A percentile compares a stretch with the other conserved stretches of the same genome.
phyloP scores from a whole-genome alignment of 1,139 yeast species.

The Pichia sorboxylosa region DNA sequence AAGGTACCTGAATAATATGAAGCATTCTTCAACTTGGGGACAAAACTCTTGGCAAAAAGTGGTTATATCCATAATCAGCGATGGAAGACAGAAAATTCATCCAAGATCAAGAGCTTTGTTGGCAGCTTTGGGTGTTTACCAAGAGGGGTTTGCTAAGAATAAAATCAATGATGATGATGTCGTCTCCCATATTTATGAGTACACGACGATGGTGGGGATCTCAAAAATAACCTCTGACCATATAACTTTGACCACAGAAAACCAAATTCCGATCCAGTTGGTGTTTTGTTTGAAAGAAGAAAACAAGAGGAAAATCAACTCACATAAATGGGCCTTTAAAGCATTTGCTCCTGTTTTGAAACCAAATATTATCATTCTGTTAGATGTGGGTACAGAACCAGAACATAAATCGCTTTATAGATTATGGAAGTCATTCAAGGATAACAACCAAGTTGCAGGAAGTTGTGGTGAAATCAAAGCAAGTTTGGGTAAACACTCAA shows the following conservation, averaged over 20 bases:
- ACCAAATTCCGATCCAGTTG: conserved; percentile 60
- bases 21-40: conserved; percentile 63
- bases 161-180: conserved; percentile 61
- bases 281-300: conserved; percentile 68
- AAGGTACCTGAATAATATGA: conserved; percentile 44
- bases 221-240: conserved; percentile 41
- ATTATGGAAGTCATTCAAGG: conserved; percentile 65
- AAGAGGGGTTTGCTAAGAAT: conserved; percentile 74
- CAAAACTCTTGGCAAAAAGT: conserved; percentile 71
- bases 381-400: conserved; percentile 78
- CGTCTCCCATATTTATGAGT: conserved; percentile 66
- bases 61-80: conserved; percentile 64
- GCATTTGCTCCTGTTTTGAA: conserved; percentile 61
- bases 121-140: conserved; percentile 66
- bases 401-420: conserved; percentile 61
- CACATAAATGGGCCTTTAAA: conserved; percentile 80
- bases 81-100: conserved; percentile 62
- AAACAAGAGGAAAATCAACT: conserved; percentile 64
- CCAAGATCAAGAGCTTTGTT: conserved; percentile 53
- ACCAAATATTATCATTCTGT: conserved; percentile 59
- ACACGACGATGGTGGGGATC: conserved; percentile 69
- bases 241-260: conserved; percentile 42
- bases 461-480: conserved; percentile 81
- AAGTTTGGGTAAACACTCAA: conserved; percentile 38
- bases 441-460: conserved; percentile 62